Conservation (phyloP, 202 grass and related monocot genomes). For the Saccharum hybrid region DNA sequence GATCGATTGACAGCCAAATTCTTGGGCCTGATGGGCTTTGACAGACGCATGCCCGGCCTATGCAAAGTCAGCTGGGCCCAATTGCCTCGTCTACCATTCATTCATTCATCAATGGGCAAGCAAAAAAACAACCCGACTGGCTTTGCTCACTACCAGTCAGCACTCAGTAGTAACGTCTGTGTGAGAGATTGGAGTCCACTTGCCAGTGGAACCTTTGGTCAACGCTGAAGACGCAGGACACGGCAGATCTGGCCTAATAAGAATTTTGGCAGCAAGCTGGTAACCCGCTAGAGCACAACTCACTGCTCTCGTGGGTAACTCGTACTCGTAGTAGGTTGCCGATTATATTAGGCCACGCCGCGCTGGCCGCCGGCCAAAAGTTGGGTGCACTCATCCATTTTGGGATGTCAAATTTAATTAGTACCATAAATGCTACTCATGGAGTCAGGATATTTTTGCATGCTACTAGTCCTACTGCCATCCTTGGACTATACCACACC, state of each 20-base stretch:
- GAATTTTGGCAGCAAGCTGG: not conserved
- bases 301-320: not conserved
- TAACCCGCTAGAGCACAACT: not conserved
- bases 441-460: too few relatives aligned
- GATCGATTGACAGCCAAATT: not conserved
- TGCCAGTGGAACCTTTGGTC: not conserved
- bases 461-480: not conserved
- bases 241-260: not conserved
- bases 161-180: too few relatives aligned
- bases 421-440: not conserved
- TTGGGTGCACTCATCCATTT: too few relatives aligned
- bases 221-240: not conserved
- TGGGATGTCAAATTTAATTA: not conserved
- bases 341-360: not conserved
- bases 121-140: not conserved
- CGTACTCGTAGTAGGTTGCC: not conserved
- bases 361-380: not conserved
- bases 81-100: not conserved
- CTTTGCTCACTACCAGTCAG: not conserved
- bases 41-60: not conserved
- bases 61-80: not conserved
- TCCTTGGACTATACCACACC: too few relatives aligned
- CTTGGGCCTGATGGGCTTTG: slow-evolving; percentile 10
- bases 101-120: not conserved
- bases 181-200: not conserved